Conservation (phyloP, 108 stramenopile species). For the Mediolabrus comicus region DNA sequence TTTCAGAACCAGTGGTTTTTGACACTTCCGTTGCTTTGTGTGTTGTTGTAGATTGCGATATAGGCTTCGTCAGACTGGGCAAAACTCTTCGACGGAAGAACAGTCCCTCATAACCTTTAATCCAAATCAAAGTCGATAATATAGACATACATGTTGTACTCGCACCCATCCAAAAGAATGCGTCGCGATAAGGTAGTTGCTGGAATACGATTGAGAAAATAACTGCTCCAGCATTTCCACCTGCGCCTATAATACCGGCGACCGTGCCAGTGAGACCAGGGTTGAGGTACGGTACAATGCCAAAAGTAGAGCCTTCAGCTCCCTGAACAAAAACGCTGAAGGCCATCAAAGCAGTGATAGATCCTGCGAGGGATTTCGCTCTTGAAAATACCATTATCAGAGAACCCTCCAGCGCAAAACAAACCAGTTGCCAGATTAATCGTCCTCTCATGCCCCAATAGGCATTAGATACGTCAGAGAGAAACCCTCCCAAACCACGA, state of each 20-base stretch:
- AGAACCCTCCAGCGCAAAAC: constrained; percentile 64
- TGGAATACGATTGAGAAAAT: constrained; percentile 60
- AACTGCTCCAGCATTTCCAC: constrained; percentile 79
- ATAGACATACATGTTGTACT: constrained; percentile 48
- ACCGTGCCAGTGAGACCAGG: constrained; percentile 57
- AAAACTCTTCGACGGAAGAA: constrained; percentile 23
- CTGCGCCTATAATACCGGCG: constrained; percentile 76
- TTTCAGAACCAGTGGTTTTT: not conserved
- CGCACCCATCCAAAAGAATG: constrained; percentile 72
- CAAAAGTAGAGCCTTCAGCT: constrained; percentile 67
- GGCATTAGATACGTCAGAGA: constrained; percentile 55
- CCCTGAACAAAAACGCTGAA: constrained; percentile 80
- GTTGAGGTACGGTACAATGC: constrained; percentile 61
- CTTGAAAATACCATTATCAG: constrained; percentile 63
- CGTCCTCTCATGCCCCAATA: constrained; percentile 77
- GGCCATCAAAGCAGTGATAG: constrained; percentile 63
- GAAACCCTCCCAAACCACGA: constrained; percentile 69
- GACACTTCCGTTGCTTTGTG: not conserved
- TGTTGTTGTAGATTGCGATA: not conserved
- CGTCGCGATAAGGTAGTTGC: constrained; percentile 43
- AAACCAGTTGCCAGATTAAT: constrained; percentile 47
- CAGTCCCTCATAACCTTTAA: constrained; percentile 69
- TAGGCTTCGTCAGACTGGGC: not conserved
- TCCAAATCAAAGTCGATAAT: constrained; percentile 56
- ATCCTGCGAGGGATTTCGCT: constrained; percentile 50